These are phyloP conservation scores for Colletotrichum costaricense DNA, from an alignment of 2,329 filamentous ascomycete species.

Conservation along the genomic window DNA sequence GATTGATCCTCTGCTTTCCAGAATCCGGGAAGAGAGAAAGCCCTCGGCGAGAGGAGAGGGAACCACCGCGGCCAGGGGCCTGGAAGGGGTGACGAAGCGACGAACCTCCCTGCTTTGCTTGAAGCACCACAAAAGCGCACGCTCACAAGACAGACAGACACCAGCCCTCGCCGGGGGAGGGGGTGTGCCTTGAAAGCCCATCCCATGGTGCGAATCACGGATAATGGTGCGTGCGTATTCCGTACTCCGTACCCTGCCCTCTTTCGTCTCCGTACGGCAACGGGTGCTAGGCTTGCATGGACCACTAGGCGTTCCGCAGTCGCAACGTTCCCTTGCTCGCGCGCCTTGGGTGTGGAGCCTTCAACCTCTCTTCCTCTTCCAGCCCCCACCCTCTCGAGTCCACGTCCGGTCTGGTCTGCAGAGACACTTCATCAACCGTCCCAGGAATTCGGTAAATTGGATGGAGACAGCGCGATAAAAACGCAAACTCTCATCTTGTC, in stretches of 20 bases:
- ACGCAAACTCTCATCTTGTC: conserved; percentile 14
- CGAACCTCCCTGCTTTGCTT: conserved; percentile 17
- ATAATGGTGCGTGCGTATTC: conserved; percentile 27
- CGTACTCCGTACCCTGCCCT: background rate
- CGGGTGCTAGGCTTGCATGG: conserved; percentile 3
- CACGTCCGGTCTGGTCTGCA: conserved; percentile 13
- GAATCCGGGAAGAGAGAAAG: conserved; percentile 25
- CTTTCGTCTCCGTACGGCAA: background rate
- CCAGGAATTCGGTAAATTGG: conserved; percentile 32
- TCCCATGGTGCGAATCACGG: conserved; percentile 14
- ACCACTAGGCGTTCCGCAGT: conserved; percentile 5
- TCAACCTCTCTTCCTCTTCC: background rate
- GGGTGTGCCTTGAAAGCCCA: background rate
- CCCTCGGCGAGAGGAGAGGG: conserved; percentile 2
- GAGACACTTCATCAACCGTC: conserved; percentile 33
- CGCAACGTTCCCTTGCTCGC: conserved; percentile 9
- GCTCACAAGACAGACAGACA: too few relatives aligned
- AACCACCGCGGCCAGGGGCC: background rate
- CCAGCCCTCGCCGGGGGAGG: too few relatives aligned
- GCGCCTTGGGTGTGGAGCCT: conserved; percentile 11
- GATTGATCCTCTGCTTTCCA: conserved; percentile 23
- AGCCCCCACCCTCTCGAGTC: background rate
- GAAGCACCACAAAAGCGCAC: background rate
- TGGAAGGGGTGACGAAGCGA: conserved; percentile 27
- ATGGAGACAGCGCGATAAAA: conserved; percentile 5